Evolutionary conservation across 352 stramenopile species (phyloP).

Genomic region (Phytopythium helicoides): DNA sequence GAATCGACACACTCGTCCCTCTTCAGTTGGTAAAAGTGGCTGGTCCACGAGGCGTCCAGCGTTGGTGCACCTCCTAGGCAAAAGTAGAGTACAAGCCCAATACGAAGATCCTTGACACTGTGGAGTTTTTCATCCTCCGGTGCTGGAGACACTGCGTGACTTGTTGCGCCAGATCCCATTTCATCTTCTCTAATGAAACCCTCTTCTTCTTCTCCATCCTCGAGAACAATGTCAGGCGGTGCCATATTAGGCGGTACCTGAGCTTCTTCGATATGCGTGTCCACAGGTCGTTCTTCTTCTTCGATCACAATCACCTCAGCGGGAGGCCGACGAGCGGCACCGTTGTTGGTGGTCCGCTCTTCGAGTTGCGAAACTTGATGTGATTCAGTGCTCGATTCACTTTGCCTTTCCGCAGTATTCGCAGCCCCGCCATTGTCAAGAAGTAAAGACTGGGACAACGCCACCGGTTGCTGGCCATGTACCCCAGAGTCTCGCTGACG

Average conservation of each 20-base stretch:
- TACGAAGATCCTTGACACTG: conserved; percentile 39
- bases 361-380: too few species aligned
- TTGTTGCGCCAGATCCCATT: neutral
- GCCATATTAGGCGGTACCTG: conserved; percentile 13
- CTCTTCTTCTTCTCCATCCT: conserved; percentile 35
- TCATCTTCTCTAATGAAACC: conserved; percentile 1
- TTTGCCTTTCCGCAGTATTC: too few species aligned
- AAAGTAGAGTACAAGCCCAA: conserved; percentile 53
- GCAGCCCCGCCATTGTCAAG: too few species aligned
- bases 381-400: too few species aligned
- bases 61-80: conserved; percentile 53
- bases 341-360: conserved; percentile 4
- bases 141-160: neutral
- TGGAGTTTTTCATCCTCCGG: conserved; percentile 15
- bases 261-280: too few species aligned
- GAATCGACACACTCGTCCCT: conserved; percentile 43
- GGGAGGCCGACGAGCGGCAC: conserved; percentile 16
- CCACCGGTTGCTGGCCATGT: too few species aligned
- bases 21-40: conserved; percentile 30
- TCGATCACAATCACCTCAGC: conserved; percentile 73
- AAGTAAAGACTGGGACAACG: too few species aligned
- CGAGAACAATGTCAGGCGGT: conserved; percentile 38
- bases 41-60: conserved; percentile 42
- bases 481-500: too few species aligned
- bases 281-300: conserved; percentile 29